These are phyloP conservation scores for Dactylellina sp. DNA, from an alignment of 2,329 filamentous ascomycete genomes.

Conservation along the genomic window DNA sequence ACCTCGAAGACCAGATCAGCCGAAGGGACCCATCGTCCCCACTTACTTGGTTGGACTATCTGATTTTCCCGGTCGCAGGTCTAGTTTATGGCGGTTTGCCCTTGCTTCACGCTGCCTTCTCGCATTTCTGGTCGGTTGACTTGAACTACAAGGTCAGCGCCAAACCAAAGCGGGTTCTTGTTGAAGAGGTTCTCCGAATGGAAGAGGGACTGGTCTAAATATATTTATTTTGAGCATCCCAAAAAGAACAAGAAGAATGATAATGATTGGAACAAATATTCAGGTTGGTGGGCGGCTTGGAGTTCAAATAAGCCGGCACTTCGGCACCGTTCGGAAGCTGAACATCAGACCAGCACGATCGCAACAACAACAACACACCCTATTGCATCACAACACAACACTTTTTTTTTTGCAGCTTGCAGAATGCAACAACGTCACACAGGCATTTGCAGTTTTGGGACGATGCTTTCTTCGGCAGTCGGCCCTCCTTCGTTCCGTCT, in stretches of 20 bases:
- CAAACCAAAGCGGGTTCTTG: conserved; percentile 67
- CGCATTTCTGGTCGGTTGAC: conserved; percentile 77
- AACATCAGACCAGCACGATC: neutral
- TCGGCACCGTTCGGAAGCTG: conserved; percentile 41
- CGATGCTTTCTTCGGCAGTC: conserved; percentile 9
- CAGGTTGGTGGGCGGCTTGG: too few species aligned
- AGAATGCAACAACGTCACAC: conserved; percentile 43
- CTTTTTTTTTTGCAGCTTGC: conserved; percentile 8
- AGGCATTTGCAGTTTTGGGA: neutral
- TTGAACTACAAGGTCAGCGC: conserved; percentile 79
- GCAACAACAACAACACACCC: conserved; percentile 25
- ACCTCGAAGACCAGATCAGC: conserved; percentile 70
- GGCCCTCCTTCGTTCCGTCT: conserved; percentile 2
- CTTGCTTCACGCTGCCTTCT: conserved; percentile 74
- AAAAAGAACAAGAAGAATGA: neutral
- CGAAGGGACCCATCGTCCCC: conserved; percentile 67
- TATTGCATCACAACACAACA: neutral
- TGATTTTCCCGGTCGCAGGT: conserved; percentile 75
- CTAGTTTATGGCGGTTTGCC: conserved; percentile 77
- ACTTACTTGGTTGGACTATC: conserved; percentile 68
- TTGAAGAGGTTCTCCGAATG: conserved; percentile 46
- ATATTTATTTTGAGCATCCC: too few species aligned
- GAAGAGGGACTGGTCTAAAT: conserved; percentile 39
- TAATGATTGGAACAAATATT: too few species aligned
- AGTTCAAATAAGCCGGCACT: too few species aligned